A percentile compares a stretch with the other conserved stretches of the same genome.
Evolutionary conservation across 106 monocot genomes (phyloP).

Genomic region (Gastrodia elata): DNA sequence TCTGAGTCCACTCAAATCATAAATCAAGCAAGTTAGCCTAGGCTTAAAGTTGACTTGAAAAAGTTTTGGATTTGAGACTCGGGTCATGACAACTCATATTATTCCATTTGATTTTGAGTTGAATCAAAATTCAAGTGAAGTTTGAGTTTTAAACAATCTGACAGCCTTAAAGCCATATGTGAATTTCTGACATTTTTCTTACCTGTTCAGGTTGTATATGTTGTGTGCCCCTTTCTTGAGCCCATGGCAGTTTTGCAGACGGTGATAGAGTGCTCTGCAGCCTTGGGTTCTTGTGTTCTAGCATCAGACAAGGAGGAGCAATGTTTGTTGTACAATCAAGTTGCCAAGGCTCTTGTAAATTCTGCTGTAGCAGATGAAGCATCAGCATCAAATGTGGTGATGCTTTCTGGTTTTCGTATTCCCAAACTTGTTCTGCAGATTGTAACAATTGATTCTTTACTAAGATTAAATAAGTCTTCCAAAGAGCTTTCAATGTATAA

Average conservation of each 20-base stretch:
- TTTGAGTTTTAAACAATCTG: too few species aligned
- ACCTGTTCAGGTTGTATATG: conserved; percentile 62
- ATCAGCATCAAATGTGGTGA: conserved; percentile 52
- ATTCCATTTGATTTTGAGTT: too few species aligned
- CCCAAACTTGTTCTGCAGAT: conserved; percentile 83
- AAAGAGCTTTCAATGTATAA: conserved; percentile 69
- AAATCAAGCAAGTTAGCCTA: too few species aligned
- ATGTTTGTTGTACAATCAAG: conserved; percentile 51
- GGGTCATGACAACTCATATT: too few species aligned
- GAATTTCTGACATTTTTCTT: background rate
- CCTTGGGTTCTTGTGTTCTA: conserved; percentile 55
- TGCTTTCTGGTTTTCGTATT: conserved; percentile 82
- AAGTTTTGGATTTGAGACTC: too few species aligned
- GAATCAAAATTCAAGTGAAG: too few species aligned
- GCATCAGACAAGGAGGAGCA: conserved; percentile 60
- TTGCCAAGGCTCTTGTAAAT: conserved; percentile 54
- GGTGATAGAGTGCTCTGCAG: conserved; percentile 52
- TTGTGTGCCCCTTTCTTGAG: conserved; percentile 88
- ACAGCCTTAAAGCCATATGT: too few species aligned
- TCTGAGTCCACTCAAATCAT: too few species aligned
- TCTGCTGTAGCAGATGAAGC: conserved; percentile 57
- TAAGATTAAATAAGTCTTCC: conserved; percentile 44
- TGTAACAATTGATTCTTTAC: conserved; percentile 64
- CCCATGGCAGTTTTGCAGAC: conserved; percentile 65
- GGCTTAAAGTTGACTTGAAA: too few species aligned